Conservation (phyloP, 2,329 filamentous ascomycete genomes). For the Arthroderma sp. region DNA sequence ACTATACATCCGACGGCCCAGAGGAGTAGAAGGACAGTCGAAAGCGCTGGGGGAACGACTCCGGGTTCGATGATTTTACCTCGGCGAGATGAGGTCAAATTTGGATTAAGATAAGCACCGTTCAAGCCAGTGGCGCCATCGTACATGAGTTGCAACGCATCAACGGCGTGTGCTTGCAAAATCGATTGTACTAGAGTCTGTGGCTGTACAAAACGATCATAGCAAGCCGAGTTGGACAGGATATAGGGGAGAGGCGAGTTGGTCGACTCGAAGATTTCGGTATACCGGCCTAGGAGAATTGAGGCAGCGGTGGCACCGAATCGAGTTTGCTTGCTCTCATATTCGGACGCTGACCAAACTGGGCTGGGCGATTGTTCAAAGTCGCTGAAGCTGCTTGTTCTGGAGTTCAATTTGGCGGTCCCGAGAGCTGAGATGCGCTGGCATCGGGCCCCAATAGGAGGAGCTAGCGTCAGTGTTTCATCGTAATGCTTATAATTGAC, state of each 20-base stretch:
- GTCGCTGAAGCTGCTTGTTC: not conserved
- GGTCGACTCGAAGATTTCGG: conserved; percentile 1
- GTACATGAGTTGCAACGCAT: conserved; percentile 10
- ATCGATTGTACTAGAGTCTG: not conserved
- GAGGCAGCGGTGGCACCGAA: not conserved
- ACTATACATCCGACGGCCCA: conserved; percentile 10
- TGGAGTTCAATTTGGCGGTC: conserved; percentile 4
- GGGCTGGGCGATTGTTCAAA: not conserved
- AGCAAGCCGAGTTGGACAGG: not conserved
- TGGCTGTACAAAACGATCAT: not conserved
- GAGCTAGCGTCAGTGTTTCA: not conserved
- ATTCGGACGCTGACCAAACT: not conserved
- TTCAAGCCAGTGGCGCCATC: not conserved
- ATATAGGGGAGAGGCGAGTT: conserved; percentile 1
- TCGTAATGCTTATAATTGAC: not conserved
- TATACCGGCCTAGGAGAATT: not conserved
- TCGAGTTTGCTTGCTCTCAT: not conserved
- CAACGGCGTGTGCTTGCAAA: conserved; percentile 9
- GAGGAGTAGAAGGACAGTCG: conserved; percentile 6
- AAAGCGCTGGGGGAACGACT: conserved; percentile 2
- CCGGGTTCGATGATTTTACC: conserved; percentile 8
- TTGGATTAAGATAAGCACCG: not conserved
- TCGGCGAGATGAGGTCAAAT: conserved; percentile 2
- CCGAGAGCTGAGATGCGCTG: not conserved
- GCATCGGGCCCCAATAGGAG: conserved; percentile 6